Evolutionary conservation across 2,329 filamentous ascomycete genomes (phyloP).

Genomic region (Pezicula radicicola): DNA sequence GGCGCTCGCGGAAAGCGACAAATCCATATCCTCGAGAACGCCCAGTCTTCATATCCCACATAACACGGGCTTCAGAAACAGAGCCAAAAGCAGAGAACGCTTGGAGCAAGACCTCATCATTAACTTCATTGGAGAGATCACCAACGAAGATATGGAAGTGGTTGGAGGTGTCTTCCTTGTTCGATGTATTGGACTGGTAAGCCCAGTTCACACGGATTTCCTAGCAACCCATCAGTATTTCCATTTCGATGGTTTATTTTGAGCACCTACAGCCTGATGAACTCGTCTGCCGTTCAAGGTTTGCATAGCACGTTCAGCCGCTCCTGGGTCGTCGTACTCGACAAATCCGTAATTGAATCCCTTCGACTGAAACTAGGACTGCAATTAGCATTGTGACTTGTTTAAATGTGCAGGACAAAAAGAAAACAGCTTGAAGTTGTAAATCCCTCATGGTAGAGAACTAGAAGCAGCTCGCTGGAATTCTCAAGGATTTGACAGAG

Average conservation of each 20-base stretch:
- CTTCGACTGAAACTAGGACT: conserved; percentile 65
- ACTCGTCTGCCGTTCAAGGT: conserved; percentile 94
- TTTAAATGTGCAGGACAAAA: conserved; percentile 22
- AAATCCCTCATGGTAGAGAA: conserved; percentile 19
- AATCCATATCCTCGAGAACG: conserved; percentile 97
- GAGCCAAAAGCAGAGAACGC: conserved; percentile 95
- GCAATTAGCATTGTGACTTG: conserved; percentile 24
- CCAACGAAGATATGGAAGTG: conserved; percentile 99
- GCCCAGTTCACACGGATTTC: conserved; percentile 99
- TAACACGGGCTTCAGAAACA: conserved; percentile 95
- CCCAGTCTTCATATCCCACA: conserved; percentile 99
- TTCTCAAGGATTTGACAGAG: conserved; percentile 19
- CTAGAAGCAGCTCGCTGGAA: conserved; percentile 13
- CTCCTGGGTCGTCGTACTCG: conserved; percentile 96
- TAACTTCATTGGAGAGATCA: conserved; percentile 96
- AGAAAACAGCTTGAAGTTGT: conserved; percentile 9
- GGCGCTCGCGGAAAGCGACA: conserved; percentile 91
- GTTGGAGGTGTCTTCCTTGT: conserved; percentile 96
- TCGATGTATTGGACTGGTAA: conserved; percentile 91
- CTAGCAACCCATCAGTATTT: conserved; percentile 43
- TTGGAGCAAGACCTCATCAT: conserved; percentile 89
- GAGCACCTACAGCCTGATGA: conserved; percentile 77
- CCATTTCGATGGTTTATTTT: background rate
- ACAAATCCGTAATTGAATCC: conserved; percentile 99
- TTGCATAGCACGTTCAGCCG: conserved; percentile 94